These are phyloP conservation scores for Marasmius tenuissimus DNA, from an alignment of 1,284 basidiomycete species.

Conservation along the genomic window DNA sequence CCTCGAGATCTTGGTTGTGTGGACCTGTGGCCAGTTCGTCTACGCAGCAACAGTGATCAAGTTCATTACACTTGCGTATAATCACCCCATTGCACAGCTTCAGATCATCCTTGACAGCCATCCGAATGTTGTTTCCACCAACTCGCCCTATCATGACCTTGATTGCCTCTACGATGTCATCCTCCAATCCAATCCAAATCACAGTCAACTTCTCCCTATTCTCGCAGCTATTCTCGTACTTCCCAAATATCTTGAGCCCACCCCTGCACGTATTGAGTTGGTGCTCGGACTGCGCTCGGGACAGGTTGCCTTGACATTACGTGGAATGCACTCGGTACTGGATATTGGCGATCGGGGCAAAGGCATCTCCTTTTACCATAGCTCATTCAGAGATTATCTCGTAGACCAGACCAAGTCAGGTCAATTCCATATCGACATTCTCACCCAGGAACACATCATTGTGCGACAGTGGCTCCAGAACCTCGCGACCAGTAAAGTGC, in stretches of 20 bases:
- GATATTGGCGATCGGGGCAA: not conserved
- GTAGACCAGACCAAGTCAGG: too few species aligned
- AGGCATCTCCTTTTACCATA: not conserved
- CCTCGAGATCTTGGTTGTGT: constrained; percentile 19
- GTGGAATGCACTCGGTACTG: not conserved
- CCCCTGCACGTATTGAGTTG: not conserved
- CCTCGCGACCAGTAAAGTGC: too few species aligned
- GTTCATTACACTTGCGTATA: constrained; percentile 21
- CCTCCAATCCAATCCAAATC: not conserved
- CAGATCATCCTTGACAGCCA: constrained; percentile 14
- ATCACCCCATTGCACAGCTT: constrained; percentile 21
- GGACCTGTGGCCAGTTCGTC: constrained; percentile 23
- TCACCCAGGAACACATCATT: too few species aligned
- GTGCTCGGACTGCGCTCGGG: not conserved
- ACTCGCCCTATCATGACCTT: constrained; percentile 22
- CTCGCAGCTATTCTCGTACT: not conserved
- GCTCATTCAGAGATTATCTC: not conserved
- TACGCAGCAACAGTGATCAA: constrained; percentile 26
- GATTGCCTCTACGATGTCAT: constrained; percentile 14
- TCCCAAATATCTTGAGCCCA: not conserved
- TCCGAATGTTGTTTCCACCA: not conserved
- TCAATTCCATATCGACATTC: too few species aligned
- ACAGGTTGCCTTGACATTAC: not conserved
- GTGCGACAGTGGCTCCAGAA: too few species aligned
- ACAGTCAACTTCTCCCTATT: not conserved